Base-by-base conservation (phyloP, 2,329 filamentous ascomycete species). In the Trichoderma sp. region DNA sequence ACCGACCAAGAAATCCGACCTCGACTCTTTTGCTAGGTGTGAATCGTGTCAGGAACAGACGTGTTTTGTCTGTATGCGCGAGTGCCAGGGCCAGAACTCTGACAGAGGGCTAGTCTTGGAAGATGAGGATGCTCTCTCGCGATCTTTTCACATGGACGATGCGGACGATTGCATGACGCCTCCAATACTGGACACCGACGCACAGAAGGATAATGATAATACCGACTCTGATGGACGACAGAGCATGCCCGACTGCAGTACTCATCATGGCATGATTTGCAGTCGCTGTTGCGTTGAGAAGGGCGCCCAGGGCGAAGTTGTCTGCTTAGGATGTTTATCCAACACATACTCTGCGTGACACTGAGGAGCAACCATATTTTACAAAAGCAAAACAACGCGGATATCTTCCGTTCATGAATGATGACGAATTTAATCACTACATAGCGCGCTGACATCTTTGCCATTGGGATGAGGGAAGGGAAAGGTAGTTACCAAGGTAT, bases 221-320 rank as follows among this genome's bases (percentile, higher is more conserved):
- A 67, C 63, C 70, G 6, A 68, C 61, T n/a, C 65, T 70, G 5
- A 67, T 60, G 53, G 57, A 64, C 61, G n/a, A 57, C 15, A 71
- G 22, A 68, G 34, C 39, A 70, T 72, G 27, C 39, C 22, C 1
- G 35, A 25, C 0, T 77, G 76, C 0, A 75, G 74, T 34, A 82
- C 82, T 8, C 86, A 88, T 70, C 79, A 81, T 9, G 78, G 82
- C 37, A 83, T 86, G 71, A 80, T 91, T 3, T 92, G 90, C 75
- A 90, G 89, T 73, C 82, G 84, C 19, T 92, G 90, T 77, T 91
- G 89, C 74, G 84, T 91, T 3, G 90, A 92, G 75, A 83, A 82
- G 27, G 89, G 89, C 0, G 73, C 79, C 22, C 85, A 90, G 64
- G 89, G 89, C 29, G 88, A 91, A 57, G 84, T 90, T 5, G 84